phyloP scores from a whole-genome alignment of 2,329 filamentous ascomycete species.

The Rhinocladiella similis region DNA sequence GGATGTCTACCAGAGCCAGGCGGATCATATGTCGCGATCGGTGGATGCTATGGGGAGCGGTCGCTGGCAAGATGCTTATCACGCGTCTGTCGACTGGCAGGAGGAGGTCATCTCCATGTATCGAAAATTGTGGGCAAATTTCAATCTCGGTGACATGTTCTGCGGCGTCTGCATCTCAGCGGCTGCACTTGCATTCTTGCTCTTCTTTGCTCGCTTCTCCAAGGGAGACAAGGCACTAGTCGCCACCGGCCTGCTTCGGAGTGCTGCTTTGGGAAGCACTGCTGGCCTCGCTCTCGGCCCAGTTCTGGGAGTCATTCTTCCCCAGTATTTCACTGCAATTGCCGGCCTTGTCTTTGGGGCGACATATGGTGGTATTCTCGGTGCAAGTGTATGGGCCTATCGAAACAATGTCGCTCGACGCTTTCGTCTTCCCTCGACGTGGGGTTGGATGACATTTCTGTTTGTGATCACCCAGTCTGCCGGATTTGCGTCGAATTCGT shows the following conservation, averaged over 20 bases:
- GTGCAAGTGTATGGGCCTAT: conserved; percentile 30
- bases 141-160: conserved; percentile 83
- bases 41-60: conserved; percentile 4
- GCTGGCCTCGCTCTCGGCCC: conserved; percentile 41
- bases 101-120: conserved; percentile 74
- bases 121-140: conserved; percentile 85
- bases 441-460: conserved; percentile 82
- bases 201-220: conserved; percentile 68
- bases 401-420: conserved; percentile 13
- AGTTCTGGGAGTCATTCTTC: conserved; percentile 15
- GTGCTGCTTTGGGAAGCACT: conserved; percentile 51
- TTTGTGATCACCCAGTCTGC: conserved; percentile 86
- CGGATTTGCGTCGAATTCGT: conserved; percentile 96
- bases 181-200: conserved; percentile 65
- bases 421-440: conserved; percentile 69
- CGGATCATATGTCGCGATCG: conserved; percentile 30
- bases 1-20: conserved; percentile 13
- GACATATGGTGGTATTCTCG: conserved; percentile 48
- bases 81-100: conserved; percentile 73
- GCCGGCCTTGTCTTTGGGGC: conserved; percentile 38
- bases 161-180: conserved; percentile 73
- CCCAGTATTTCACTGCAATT: conserved; percentile 15
- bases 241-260: conserved; percentile 53
- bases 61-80: conserved; percentile 44
- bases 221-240: conserved; percentile 55